A percentile compares a stretch with the other conserved stretches of the same genome.
phyloP scores from a whole-genome alignment of 257 asterid species.

The Lycium ferocissimum region DNA sequence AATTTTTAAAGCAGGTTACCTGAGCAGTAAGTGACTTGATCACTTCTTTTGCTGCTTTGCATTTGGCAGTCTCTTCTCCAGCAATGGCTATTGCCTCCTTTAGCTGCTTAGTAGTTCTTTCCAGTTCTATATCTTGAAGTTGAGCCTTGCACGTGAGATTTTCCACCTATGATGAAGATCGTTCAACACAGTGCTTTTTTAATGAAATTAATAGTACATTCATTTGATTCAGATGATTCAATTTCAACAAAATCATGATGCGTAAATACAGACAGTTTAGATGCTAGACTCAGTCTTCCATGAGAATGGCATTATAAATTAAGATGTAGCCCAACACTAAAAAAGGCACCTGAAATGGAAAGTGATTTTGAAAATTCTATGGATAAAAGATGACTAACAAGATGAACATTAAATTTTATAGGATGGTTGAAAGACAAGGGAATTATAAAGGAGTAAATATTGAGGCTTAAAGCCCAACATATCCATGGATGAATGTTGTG shows the following conservation, averaged over 20 bases:
- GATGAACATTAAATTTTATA: not conserved
- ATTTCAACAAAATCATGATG: not conserved
- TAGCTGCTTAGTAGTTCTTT: conserved; percentile 77
- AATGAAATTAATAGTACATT: conserved; percentile 11
- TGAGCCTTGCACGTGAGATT: conserved; percentile 77
- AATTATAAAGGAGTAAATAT: conserved; percentile 6
- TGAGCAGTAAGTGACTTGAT: conserved; percentile 94
- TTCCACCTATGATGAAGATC: conserved; percentile 64
- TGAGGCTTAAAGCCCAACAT: not conserved
- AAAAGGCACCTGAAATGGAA: not conserved
- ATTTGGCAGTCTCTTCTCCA: conserved; percentile 92
- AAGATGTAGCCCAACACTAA: not conserved
- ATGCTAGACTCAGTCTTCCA: conserved; percentile 3
- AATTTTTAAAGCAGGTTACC: conserved; percentile 50
- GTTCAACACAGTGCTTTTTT: conserved; percentile 24
- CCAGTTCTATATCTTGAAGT: conserved; percentile 80
- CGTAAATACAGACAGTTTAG: not conserved
- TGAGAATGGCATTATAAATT: not conserved
- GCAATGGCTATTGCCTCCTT: conserved; percentile 86
- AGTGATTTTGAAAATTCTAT: not conserved
- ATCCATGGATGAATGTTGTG: conserved; percentile 8
- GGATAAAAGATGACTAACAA: not conserved
- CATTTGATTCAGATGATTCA: not conserved
- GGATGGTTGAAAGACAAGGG: not conserved
- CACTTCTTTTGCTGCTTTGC: conserved; percentile 99